Percentiles rank a stretch among this genome's conserved stretches.
These are phyloP conservation scores for Solanum dulcamara DNA, from an alignment of 257 asterid genomes.

Conservation along the genomic window DNA sequence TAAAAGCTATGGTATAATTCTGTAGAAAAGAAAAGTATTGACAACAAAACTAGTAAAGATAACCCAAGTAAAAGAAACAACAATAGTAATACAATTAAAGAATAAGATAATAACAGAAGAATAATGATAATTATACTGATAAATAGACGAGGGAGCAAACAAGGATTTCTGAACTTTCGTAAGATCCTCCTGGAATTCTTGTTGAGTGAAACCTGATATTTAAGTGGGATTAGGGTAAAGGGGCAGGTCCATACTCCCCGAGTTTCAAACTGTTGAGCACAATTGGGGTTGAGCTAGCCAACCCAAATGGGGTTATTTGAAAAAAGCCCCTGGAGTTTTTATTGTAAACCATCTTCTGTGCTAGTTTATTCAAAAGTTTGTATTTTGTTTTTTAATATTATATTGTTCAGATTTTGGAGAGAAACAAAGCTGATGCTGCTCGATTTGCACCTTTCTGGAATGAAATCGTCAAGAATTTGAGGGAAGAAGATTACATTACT, in stretches of 20 bases:
- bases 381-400: conserved; percentile 5
- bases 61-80: neutral
- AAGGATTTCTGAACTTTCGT: neutral
- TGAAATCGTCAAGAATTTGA: conserved; percentile 71
- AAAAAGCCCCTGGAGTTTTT: neutral
- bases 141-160: neutral
- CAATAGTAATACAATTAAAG: neutral
- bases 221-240: neutral
- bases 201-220: neutral
- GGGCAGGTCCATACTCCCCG: neutral
- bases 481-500: conserved; percentile 87
- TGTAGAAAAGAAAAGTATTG: neutral
- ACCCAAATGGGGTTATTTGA: neutral
- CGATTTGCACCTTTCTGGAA: conserved; percentile 97
- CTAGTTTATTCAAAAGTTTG: neutral
- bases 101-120: neutral
- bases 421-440: conserved; percentile 67
- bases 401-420: conserved; percentile 40
- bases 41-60: neutral
- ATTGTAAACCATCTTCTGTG: neutral
- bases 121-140: neutral
- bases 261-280: neutral
- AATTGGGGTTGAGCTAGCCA: neutral
- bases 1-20: neutral
- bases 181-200: neutral